phyloP scores from a whole-genome alignment of 345 rosid species.

The Linum usitatissimum region DNA sequence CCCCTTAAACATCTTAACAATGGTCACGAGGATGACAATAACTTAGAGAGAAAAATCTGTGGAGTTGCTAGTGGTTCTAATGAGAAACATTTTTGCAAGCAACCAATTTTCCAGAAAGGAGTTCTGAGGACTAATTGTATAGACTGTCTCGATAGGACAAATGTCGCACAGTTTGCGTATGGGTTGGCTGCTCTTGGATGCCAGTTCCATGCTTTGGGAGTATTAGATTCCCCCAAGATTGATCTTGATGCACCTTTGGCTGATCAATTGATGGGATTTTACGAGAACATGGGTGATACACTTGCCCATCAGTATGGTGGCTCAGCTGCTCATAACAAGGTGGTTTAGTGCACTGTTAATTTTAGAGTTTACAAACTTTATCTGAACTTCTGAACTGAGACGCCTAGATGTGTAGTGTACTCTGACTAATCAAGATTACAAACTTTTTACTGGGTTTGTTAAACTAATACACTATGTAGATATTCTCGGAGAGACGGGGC shows the following conservation, averaged over 20 bases:
- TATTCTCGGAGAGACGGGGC: slow-evolving; percentile 86
- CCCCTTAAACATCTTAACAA: slow-evolving; percentile 30
- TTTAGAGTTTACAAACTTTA: neutral
- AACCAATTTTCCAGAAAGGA: slow-evolving; percentile 62
- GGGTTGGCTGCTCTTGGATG: slow-evolving; percentile 91
- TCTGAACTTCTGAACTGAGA: neutral
- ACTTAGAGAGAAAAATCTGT: slow-evolving; percentile 31
- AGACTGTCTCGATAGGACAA: slow-evolving; percentile 97
- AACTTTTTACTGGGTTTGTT: slow-evolving; percentile 7
- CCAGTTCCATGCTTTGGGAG: slow-evolving; percentile 78
- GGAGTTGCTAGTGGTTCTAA: slow-evolving; percentile 32
- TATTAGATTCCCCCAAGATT: slow-evolving; percentile 48
- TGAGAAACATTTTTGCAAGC: slow-evolving; percentile 42
- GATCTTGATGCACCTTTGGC: slow-evolving; percentile 81
- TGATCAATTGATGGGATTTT: slow-evolving; percentile 70
- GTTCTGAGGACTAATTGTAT: slow-evolving; percentile 97
- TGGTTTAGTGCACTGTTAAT: slow-evolving; percentile 6
- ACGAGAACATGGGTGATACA: slow-evolving; percentile 84
- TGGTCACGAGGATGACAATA: slow-evolving; percentile 35
- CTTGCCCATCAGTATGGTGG: slow-evolving; percentile 87
- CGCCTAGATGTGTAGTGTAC: neutral
- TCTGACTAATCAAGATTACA: too few relatives aligned
- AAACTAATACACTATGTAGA: slow-evolving; percentile 32
- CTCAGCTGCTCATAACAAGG: slow-evolving; percentile 88
- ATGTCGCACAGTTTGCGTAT: slow-evolving; percentile 95